Conservation (phyloP, 306 rosid species). For the Hippophae rhamnoides region DNA sequence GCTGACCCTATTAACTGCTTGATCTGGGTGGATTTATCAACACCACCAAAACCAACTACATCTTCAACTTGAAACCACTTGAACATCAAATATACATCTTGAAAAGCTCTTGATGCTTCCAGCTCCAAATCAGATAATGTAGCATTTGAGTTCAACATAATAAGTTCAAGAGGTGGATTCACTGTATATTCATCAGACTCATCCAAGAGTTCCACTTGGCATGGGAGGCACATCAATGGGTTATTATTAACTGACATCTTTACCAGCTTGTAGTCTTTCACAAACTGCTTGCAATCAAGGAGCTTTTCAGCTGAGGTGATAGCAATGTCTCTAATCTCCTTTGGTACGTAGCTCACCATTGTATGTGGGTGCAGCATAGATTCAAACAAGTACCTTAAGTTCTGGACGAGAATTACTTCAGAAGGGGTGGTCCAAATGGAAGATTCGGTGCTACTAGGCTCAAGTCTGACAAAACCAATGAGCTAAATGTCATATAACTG, state of each 20-base stretch:
- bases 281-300: constrained; percentile 94
- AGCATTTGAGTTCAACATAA: constrained; percentile 50
- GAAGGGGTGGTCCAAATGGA: constrained; percentile 40
- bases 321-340: constrained; percentile 45
- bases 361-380: constrained; percentile 70
- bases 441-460: constrained; percentile 35
- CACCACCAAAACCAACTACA: constrained; percentile 48
- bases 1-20: constrained; percentile 47
- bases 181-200: constrained; percentile 41
- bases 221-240: constrained; percentile 33
- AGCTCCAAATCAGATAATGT: constrained; percentile 57
- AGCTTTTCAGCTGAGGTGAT: constrained; percentile 62
- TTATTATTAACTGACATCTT: constrained; percentile 21
- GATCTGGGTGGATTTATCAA: constrained; percentile 63
- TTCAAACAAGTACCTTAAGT: constrained; percentile 63
- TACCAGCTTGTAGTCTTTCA: constrained; percentile 56
- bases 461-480: constrained; percentile 41
- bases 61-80: constrained; percentile 67
- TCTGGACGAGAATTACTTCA: constrained; percentile 54
- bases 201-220: constrained; percentile 52
- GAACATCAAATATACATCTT: constrained; percentile 67
- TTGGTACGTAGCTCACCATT: constrained; percentile 41
- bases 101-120: constrained; percentile 69
- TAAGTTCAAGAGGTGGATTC: constrained; percentile 56
- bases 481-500: constrained; percentile 1